Evolutionary conservation across 768 basidiomycete genomes (phyloP).

Genomic region (Kondoa malvinella): DNA sequence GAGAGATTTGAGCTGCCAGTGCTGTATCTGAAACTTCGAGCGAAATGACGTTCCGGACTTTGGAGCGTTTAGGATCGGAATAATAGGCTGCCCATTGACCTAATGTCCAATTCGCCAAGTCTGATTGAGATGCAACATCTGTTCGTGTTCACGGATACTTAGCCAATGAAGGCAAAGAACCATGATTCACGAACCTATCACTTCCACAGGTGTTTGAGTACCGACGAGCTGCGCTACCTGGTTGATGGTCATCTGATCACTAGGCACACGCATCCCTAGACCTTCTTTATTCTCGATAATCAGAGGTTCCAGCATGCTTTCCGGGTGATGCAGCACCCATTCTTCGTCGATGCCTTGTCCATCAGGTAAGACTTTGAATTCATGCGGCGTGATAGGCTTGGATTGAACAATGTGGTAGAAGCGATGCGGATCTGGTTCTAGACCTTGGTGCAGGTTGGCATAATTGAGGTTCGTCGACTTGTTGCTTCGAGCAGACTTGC

Average conservation of each 20-base stretch:
- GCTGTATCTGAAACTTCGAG: conserved; percentile 77
- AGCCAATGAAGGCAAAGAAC: background rate
- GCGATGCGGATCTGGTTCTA: conserved; percentile 36
- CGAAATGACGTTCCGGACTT: conserved; percentile 86
- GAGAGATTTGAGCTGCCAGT: conserved; percentile 58
- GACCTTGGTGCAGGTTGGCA: conserved; percentile 52
- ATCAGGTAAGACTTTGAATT: conserved; percentile 53
- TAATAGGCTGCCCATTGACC: conserved; percentile 82
- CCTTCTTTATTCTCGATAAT: conserved; percentile 61
- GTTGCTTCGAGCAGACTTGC: conserved; percentile 38
- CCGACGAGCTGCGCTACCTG: conserved; percentile 64
- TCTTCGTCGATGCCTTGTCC: conserved; percentile 44
- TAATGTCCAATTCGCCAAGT: conserved; percentile 70
- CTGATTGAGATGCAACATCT: conserved; percentile 78
- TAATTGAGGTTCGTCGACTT: conserved; percentile 53
- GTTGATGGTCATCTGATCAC: conserved; percentile 49
- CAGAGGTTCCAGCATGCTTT: conserved; percentile 65
- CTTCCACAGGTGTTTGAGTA: conserved; percentile 61
- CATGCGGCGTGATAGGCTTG: conserved; percentile 46
- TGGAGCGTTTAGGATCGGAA: conserved; percentile 56
- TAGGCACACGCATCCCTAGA: conserved; percentile 80
- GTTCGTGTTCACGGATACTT: background rate
- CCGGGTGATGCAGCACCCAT: conserved; percentile 41
- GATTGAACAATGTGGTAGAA: conserved; percentile 56
- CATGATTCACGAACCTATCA: conserved; percentile 42